Conservation (phyloP, 1,284 basidiomycete genomes). For the Agroathelia rolfsii region DNA sequence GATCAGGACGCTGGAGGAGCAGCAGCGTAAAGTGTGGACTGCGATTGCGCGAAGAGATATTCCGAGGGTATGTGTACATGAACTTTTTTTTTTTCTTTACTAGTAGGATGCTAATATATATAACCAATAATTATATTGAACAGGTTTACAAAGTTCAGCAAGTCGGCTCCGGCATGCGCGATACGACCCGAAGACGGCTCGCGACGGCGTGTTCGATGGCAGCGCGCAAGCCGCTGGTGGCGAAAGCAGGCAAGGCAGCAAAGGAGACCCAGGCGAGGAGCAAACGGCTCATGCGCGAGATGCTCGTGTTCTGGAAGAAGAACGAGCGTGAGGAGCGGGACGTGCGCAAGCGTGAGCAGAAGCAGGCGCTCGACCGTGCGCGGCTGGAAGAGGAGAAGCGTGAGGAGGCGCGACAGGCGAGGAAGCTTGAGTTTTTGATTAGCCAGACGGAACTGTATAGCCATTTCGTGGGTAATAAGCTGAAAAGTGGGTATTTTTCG, state of each 20-base stretch:
- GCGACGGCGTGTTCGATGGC: constrained; percentile 70
- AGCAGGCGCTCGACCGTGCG: constrained; percentile 83
- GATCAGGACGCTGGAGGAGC: constrained; percentile 68
- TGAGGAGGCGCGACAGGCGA: constrained; percentile 89
- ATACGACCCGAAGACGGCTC: constrained; percentile 67
- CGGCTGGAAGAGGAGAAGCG: constrained; percentile 95
- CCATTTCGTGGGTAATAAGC: constrained; percentile 98
- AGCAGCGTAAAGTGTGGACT: constrained; percentile 81
- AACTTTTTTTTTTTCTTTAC: constrained; percentile 1
- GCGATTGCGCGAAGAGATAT: constrained; percentile 77
- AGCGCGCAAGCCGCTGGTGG: constrained; percentile 73
- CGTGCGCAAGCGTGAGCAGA: constrained; percentile 87
- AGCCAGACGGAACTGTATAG: constrained; percentile 99
- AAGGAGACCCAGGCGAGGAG: constrained; percentile 88
- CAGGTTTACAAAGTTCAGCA: constrained; percentile 78
- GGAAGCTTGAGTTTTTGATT: constrained; percentile 98
- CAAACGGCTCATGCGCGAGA: constrained; percentile 85
- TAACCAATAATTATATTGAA: constrained; percentile 4
- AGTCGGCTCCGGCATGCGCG: constrained; percentile 52
- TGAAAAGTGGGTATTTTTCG: constrained; percentile 67
- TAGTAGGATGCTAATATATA: constrained; percentile 10
- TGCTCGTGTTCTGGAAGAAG: constrained; percentile 96
- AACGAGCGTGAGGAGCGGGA: constrained; percentile 96
- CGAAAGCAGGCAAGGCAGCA: constrained; percentile 70
- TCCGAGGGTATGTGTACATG: constrained; percentile 49